Conservation (phyloP, 441 rosid genomes). For the Erodium moschatum region DNA sequence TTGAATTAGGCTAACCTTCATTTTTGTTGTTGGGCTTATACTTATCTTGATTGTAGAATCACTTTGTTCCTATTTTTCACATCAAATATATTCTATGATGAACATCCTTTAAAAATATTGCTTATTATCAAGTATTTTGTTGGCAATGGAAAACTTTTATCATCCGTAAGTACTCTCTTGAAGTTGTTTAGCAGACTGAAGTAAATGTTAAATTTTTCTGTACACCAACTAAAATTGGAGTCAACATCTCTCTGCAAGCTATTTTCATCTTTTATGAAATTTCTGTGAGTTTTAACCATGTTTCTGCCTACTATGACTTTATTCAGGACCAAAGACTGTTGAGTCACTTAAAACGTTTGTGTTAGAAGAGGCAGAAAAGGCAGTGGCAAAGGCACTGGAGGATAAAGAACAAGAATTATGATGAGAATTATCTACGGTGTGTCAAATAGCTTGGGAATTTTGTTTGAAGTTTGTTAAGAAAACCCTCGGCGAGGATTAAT, state of each 20-base stretch:
- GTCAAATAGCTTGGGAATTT: not conserved
- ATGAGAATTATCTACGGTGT: conserved; percentile 11
- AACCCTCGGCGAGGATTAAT: not conserved
- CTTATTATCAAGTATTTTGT: not conserved
- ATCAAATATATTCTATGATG: not conserved
- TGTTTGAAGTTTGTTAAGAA: not conserved
- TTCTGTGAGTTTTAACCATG: not conserved
- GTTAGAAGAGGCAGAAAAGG: conserved; percentile 75
- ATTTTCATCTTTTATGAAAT: not conserved
- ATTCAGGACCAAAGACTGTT: conserved; percentile 57
- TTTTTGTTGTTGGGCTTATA: not conserved
- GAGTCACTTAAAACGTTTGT: conserved; percentile 61
- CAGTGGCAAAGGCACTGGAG: conserved; percentile 52
- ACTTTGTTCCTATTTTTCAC: not conserved
- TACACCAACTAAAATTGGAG: not conserved
- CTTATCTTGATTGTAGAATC: not conserved
- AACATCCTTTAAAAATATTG: not conserved
- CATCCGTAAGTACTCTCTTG: not conserved
- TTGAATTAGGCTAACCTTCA: not conserved
- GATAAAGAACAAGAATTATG: conserved; percentile 52
- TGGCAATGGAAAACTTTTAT: no score
- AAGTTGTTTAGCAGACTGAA: no score
- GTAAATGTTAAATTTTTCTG: not conserved
- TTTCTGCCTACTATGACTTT: not conserved
- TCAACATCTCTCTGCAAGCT: not conserved